Evolutionary conservation across 495 filamentous ascomycete species (phyloP).

Genomic region (Pseudotulostoma volvatum): DNA sequence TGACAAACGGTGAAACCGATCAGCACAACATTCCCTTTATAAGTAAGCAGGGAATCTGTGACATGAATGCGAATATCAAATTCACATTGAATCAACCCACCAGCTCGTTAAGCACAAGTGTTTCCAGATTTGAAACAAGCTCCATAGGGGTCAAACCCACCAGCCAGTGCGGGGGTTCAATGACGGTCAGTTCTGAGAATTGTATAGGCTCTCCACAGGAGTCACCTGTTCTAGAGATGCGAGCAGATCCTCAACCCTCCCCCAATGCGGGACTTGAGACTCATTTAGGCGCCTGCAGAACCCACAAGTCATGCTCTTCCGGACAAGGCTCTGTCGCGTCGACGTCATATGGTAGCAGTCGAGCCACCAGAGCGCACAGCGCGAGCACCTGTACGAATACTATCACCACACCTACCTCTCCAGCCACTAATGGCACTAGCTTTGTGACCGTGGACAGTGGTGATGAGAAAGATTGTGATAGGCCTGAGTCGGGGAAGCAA

Average conservation of each 20-base stretch:
- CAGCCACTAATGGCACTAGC: constrained; percentile 36
- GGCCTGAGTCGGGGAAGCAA: constrained; percentile 13
- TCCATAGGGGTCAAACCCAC: not conserved
- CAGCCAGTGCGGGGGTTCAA: not conserved
- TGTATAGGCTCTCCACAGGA: not conserved
- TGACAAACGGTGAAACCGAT: not conserved
- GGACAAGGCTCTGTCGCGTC: constrained; percentile 21
- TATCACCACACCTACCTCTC: constrained; percentile 28
- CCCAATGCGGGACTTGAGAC: constrained; percentile 13
- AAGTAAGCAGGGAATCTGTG: not conserved
- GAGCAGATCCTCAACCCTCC: constrained; percentile 5
- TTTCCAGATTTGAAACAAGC: not conserved
- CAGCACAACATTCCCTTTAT: not conserved
- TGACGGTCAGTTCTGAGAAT: constrained; percentile 1
- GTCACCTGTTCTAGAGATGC: not conserved
- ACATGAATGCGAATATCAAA: constrained; percentile 1
- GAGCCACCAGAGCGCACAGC: constrained; percentile 26
- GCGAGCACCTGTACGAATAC: constrained; percentile 28
- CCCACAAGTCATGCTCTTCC: constrained; percentile 16
- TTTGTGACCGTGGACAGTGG: constrained; percentile 32
- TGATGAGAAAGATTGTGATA: constrained; percentile 23
- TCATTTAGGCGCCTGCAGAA: constrained; percentile 20
- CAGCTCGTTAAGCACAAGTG: not conserved
- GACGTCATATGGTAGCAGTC: constrained; percentile 26
- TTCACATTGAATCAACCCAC: not conserved